Evolutionary conservation across 202 grass and related monocot genomes (phyloP), one percentile per base, ranked within the genome.

Genomic region (Panicum virgatum): DNA sequence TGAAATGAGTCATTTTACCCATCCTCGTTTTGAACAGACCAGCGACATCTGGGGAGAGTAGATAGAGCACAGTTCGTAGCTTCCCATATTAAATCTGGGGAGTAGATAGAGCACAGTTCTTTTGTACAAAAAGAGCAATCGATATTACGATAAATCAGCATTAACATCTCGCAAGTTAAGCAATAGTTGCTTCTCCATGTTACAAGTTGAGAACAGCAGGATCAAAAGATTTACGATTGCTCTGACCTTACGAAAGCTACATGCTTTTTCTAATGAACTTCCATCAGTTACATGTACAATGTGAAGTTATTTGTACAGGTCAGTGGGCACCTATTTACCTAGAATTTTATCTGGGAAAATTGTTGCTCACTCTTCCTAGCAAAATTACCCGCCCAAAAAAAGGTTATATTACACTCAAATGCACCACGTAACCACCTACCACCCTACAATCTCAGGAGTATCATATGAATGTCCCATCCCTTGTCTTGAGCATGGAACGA

Each of bases 281-380:
- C 42, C 77, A 81, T 85, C 38, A 74, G 29, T 77, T 66, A 60
- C 71, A 81, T 82, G 46, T 89, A 77, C 82, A 89, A 14, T 77
- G 64, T 85, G 42, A 38, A 6, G 56, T 38, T 56, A 29, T 44
- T 77, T 82, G 76, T 89, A 81, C 72, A 81, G 26, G 40, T 68
- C 25, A 81, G 32, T 58, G 3, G 12, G 16, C 65, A 77, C 74
- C 66, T 81, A 81, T 71, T 57, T 87, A 71, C 73, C 67, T 54
- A 77, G 20, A 56, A 79, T 37, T 63, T 34, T 87, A 78, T 39
- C 38, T 13, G 54, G 57, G 48, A 71, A 78, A 40, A 72, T 45
- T 64, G 26, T 68, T 69, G 62, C 22, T 66, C 59, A 13, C 66
- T 58, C 54, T 81, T 81, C 76, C 81, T 57, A 48, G 56, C 32